Conservation (phyloP, 768 basidiomycete species). For the Chiua virens region DNA sequence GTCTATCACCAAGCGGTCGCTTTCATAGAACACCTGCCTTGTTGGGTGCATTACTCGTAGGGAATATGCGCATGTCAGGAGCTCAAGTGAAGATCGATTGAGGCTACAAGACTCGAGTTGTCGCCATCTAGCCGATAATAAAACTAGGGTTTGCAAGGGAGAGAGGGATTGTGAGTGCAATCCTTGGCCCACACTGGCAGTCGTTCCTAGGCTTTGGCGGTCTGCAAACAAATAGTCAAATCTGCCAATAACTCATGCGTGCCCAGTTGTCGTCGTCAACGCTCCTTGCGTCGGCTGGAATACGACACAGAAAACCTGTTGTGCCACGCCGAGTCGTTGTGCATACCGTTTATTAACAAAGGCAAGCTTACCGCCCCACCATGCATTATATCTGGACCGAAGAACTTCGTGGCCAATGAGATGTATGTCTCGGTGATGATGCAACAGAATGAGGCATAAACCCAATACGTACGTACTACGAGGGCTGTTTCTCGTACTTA, state of each 20-base stretch:
- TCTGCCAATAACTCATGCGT: too few species aligned
- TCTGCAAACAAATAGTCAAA: too few species aligned
- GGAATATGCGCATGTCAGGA: conserved; percentile 73
- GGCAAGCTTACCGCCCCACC: conserved; percentile 73
- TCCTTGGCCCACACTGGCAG: too few species aligned
- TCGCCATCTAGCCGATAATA: conserved; percentile 79
- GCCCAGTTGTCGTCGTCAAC: conserved; percentile 50
- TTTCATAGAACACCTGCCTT: conserved; percentile 42
- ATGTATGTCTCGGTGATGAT: too few species aligned
- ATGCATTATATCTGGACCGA: too few species aligned
- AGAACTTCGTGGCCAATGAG: too few species aligned
- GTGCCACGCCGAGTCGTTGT: conserved; percentile 98
- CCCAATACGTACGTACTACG: too few species aligned
- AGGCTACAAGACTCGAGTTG: conserved; percentile 49
- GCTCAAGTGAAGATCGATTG: conserved; percentile 78
- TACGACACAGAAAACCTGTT: conserved; percentile 89
- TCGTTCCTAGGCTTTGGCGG: too few species aligned
- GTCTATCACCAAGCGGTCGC: conserved; percentile 32
- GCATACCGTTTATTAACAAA: conserved; percentile 70
- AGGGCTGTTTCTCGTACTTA: too few species aligned
- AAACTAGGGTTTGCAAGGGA: too few species aligned
- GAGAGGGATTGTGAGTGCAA: conserved; percentile 37
- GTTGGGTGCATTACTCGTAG: conserved; percentile 45
- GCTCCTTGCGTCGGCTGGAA: conserved; percentile 62
- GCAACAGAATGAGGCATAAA: too few species aligned